A percentile compares a stretch with the other conserved stretches of the same genome.
phyloP scores from a whole-genome alignment of 2,329 filamentous ascomycete genomes.

The Fusarium proliferatum region DNA sequence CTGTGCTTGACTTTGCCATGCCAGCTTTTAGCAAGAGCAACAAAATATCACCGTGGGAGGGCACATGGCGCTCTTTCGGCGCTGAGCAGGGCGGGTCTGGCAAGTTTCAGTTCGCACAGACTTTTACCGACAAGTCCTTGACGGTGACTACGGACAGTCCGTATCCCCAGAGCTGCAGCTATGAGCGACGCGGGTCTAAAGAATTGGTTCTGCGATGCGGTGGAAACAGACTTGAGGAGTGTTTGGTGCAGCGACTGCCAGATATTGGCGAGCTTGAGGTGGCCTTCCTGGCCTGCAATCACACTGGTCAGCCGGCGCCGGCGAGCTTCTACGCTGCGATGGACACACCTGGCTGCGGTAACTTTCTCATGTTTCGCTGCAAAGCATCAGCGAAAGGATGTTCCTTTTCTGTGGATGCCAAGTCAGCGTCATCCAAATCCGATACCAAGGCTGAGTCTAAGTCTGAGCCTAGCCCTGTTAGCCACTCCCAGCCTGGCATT shows the following conservation, averaged over 20 bases:
- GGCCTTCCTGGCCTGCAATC: neutral
- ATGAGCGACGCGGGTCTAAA: neutral
- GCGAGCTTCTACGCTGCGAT: neutral
- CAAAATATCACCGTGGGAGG: neutral
- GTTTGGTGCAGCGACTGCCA: neutral
- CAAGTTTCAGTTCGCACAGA: conserved; percentile 4
- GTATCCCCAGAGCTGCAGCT: neutral
- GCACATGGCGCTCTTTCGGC: conserved; percentile 7
- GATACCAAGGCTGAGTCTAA: neutral
- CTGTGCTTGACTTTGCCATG: neutral
- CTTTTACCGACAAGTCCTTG: neutral
- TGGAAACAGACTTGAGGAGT: neutral
- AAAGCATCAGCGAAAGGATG: neutral
- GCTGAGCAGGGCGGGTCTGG: neutral
- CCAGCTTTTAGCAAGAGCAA: neutral
- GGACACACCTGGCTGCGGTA: neutral
- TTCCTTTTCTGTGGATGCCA: neutral
- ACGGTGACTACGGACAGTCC: conserved; percentile 6
- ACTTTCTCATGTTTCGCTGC: conserved; percentile 6
- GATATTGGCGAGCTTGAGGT: neutral
- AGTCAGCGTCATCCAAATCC: neutral
- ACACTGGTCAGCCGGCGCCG: neutral
- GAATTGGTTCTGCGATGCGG: neutral
- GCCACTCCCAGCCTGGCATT: neutral
- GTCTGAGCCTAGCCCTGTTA: neutral